phyloP scores from a whole-genome alignment of 2,329 filamentous ascomycete species.

The Ascochyta koolunga region DNA sequence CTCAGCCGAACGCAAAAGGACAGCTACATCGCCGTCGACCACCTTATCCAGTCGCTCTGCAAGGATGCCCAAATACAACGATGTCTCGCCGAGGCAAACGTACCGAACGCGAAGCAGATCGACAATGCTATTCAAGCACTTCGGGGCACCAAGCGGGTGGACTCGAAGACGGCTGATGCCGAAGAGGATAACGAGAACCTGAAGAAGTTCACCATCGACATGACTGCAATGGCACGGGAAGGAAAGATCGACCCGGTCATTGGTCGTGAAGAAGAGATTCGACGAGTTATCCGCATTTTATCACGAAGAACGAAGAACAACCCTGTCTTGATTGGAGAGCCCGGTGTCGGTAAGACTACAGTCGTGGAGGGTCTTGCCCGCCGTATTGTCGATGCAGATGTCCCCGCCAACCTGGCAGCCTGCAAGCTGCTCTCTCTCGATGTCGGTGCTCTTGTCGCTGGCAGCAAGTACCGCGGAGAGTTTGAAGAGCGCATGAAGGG shows the following conservation, averaged over 20 bases:
- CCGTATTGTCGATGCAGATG: constrained; percentile 94
- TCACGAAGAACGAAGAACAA: constrained; percentile 98
- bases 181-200: constrained; percentile 94
- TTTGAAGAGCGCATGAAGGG: constrained; percentile 99
- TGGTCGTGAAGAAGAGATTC: constrained; percentile 93
- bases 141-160: constrained; percentile 88
- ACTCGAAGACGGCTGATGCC: constrained; percentile 93
- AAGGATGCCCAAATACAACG: constrained; percentile 78
- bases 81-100: constrained; percentile 81
- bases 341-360: constrained; percentile 97
- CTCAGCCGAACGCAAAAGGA: constrained; percentile 98
- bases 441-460: constrained; percentile 91
- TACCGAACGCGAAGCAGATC: constrained; percentile 88
- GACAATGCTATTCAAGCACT: constrained; percentile 91
- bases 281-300: constrained; percentile 87
- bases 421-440: constrained; percentile 95
- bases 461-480: constrained; percentile 97
- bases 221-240: constrained; percentile 94
- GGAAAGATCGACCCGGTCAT: constrained; percentile 98
- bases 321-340: constrained; percentile 95
- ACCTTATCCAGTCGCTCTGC: constrained; percentile 83
- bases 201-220: constrained; percentile 98
- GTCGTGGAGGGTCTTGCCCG: constrained; percentile 95
- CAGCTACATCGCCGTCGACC: constrained; percentile 90
- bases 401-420: constrained; percentile 90